These are phyloP conservation scores for Bassia scoparia DNA, from an alignment of 148 eudicot species.

Conservation along the genomic window DNA sequence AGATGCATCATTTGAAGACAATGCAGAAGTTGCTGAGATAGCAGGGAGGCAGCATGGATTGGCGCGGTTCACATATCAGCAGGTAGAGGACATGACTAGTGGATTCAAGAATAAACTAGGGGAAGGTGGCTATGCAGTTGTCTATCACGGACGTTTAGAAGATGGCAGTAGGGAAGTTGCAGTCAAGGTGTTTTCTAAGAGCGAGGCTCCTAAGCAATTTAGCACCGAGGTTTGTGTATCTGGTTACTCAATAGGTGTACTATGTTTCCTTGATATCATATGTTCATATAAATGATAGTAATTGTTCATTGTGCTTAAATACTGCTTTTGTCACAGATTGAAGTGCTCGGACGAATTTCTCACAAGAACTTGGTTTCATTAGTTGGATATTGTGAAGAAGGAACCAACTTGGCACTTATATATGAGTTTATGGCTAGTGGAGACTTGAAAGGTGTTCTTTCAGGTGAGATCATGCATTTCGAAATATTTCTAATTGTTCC, in stretches of 20 bases:
- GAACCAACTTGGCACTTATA: constrained; percentile 33
- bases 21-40: constrained; percentile 11
- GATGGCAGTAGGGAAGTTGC: constrained; percentile 37
- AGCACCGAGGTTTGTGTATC: constrained; percentile 31
- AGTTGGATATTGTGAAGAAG: constrained; percentile 53
- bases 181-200: constrained; percentile 40
- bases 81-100: constrained; percentile 31
- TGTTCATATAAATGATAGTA: not conserved
- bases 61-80: constrained; percentile 30
- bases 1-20: constrained; percentile 1
- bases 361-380: constrained; percentile 46
- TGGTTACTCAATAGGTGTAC: not conserved
- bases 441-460: constrained; percentile 32
- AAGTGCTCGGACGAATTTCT: constrained; percentile 37
- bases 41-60: constrained; percentile 17
- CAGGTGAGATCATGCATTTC: constrained; percentile 19
- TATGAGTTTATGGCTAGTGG: constrained; percentile 55
- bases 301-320: not conserved
- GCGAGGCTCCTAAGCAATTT: constrained; percentile 36
- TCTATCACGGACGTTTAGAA: constrained; percentile 35
- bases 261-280: not conserved
- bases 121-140: constrained; percentile 43
- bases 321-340: constrained; percentile 27
- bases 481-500: not conserved
- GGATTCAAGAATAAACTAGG: constrained; percentile 32